A percentile compares a stretch with the other conserved stretches of the same genome.
These are phyloP conservation scores for Blastocystis sp. DNA, from an alignment of 352 stramenopile species.

Conservation along the genomic window DNA sequence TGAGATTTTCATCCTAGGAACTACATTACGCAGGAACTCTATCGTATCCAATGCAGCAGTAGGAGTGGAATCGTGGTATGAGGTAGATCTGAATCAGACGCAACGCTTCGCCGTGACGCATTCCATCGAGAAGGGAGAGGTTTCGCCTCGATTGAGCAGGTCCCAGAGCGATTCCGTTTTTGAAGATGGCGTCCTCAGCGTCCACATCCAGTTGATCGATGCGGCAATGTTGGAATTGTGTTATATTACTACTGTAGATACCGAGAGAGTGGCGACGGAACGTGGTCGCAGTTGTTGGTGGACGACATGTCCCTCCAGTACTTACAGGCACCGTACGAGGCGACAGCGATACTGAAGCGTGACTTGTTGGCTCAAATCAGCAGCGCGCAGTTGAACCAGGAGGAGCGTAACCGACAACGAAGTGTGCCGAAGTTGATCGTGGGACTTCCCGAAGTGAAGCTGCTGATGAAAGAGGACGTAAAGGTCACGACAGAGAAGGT, in stretches of 20 bases:
- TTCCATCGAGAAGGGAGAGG: background rate
- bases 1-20: background rate
- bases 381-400: slow-evolving; percentile 14
- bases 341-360: background rate
- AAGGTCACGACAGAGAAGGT: background rate
- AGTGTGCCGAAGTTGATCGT: slow-evolving; percentile 7
- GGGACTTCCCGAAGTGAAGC: background rate
- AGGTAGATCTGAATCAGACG: background rate
- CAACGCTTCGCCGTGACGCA: background rate
- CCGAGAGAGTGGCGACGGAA: background rate
- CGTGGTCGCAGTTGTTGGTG: slow-evolving; percentile 17
- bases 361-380: background rate
- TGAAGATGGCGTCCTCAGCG: background rate
- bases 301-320: slow-evolving; percentile 1
- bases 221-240: background rate
- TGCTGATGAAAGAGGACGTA: slow-evolving; percentile 36
- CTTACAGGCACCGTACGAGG: background rate
- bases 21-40: slow-evolving; percentile 15
- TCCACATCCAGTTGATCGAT: slow-evolving; percentile 32
- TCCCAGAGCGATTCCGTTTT: background rate
- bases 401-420: slow-evolving; percentile 1
- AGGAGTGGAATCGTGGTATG: too few relatives aligned
- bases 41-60: slow-evolving; percentile 4
- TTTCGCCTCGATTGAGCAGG: background rate
- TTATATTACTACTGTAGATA: background rate